A percentile compares a stretch with the other conserved stretches of the same genome.
These are phyloP conservation scores for Fusarium sp. DNA, from an alignment of 2,329 filamentous ascomycete species.

Conservation along the genomic window DNA sequence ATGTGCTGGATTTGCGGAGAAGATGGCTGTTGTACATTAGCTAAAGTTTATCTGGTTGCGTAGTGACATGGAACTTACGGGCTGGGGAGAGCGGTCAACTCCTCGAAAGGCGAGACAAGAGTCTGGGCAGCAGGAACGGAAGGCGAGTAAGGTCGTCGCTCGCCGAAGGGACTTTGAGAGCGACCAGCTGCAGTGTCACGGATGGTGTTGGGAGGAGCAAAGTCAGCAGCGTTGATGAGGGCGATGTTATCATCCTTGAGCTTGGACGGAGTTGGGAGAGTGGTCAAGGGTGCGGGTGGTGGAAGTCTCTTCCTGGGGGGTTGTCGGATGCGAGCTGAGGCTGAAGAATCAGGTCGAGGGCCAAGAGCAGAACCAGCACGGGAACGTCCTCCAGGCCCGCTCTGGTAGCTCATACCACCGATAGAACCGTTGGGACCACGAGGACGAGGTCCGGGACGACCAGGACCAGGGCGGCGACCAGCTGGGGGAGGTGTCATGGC, in stretches of 20 bases:
- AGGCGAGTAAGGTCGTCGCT: constrained; percentile 79
- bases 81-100: constrained; percentile 85
- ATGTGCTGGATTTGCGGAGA: constrained; percentile 80
- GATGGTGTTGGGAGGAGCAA: constrained; percentile 80
- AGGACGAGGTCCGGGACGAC: constrained; percentile 46
- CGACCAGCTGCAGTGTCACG: constrained; percentile 76
- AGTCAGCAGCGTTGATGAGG: constrained; percentile 76
- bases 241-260: constrained; percentile 84
- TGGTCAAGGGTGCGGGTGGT: constrained; percentile 77
- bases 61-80: constrained; percentile 71
- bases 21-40: constrained; percentile 64
- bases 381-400: constrained; percentile 64
- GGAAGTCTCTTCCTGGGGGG: constrained; percentile 63
- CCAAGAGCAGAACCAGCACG: constrained; percentile 61
- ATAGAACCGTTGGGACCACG: constrained; percentile 61
- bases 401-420: constrained; percentile 58
- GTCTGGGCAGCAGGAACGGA: constrained; percentile 79
- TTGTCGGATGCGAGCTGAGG: constrained; percentile 57
- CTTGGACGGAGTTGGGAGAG: constrained; percentile 86
- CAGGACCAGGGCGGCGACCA: constrained; percentile 55
- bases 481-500: constrained; percentile 94
- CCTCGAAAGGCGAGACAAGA: constrained; percentile 85
- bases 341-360: constrained; percentile 73
- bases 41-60: background rate
- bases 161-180: constrained; percentile 71